These are phyloP conservation scores for Pythium rishiriense DNA, from an alignment of 352 stramenopile genomes.

Conservation along the genomic window DNA sequence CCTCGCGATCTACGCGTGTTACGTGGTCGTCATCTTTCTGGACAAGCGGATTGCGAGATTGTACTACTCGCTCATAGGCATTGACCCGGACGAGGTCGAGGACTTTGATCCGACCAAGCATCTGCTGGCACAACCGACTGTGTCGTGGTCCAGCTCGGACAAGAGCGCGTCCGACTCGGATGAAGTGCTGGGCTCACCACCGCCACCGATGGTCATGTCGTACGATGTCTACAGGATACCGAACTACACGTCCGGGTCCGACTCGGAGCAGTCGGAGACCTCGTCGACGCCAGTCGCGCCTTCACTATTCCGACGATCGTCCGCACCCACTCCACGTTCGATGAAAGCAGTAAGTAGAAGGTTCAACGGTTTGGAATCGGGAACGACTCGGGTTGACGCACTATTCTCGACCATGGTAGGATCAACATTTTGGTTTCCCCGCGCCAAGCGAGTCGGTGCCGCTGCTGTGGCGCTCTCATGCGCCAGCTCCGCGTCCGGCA, in stretches of 20 bases:
- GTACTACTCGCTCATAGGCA: conserved; percentile 18
- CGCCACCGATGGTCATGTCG: conserved; percentile 18
- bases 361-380: background rate
- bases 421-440: conserved; percentile 18
- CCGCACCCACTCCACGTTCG: conserved; percentile 56
- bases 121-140: background rate
- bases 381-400: background rate
- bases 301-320: conserved; percentile 54
- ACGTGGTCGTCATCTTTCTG: conserved; percentile 60
- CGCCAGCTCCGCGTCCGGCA: conserved; percentile 46
- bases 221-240: conserved; percentile 43
- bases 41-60: conserved; percentile 42
- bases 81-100: conserved; percentile 38
- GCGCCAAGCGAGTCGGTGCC: conserved; percentile 42
- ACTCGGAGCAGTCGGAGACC: conserved; percentile 60
- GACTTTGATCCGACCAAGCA: conserved; percentile 28
- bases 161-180: conserved; percentile 32
- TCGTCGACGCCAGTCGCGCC: conserved; percentile 37
- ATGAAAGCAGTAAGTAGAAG: conserved; percentile 16
- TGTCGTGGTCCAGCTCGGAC: conserved; percentile 23
- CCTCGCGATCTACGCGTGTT: conserved; percentile 66
- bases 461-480: conserved; percentile 57
- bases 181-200: background rate
- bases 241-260: conserved; percentile 31
- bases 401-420: background rate